Evolutionary conservation across 2,329 filamentous ascomycete genomes (phyloP), one percentile per base, ranked within the genome.

Genomic region (Botrytis cinerea): DNA sequence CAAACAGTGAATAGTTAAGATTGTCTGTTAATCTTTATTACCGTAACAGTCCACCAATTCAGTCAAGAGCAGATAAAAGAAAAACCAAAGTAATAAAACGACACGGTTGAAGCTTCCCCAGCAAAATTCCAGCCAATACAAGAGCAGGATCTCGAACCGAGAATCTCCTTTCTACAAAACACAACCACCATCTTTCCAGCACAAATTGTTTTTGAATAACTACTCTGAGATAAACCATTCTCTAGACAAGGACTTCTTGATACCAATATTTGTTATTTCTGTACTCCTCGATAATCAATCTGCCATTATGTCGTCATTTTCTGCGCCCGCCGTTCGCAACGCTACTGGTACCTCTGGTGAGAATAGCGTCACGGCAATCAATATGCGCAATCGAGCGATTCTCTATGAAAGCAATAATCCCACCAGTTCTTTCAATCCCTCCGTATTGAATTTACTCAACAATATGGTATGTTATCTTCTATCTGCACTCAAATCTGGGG

Each of bases 101-200:
- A 4, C 32, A 43, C 10, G 10, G 35, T 45, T 28, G 35, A 43
- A 22, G 12, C 48, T 43, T 69, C 51, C 51, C 38, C 16, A 9
- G 1, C n/a, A n/a, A 68, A 43, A 43, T 25, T 25, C 16, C 38
- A 32, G 5, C 66, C n/a, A 69, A 57, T 32, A 69, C 18, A 57
- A 59, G 14, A 45, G 48, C 35, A 32, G 54, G 38, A 43, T 10
- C 18, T 1, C 38, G 48, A 57, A 10, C 66, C 66, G 66, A 69
- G n/a, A 57, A 69, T 45, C 66, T 54, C 66, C 66, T 69, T 54
- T 67, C 46, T 28, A 32, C n/a, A 43, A 22, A 62, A 62, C 14
- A 48, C 45, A 48, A 38, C 22, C 22, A 28, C 32, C n/a, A 57
- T 6, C 25, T 9, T n/a, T 32, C n/a, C 16, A 57, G 10, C n/a